These are phyloP conservation scores for Aciculoconidium aculeatum DNA, from an alignment of 805 yeast species.

Conservation along the genomic window DNA sequence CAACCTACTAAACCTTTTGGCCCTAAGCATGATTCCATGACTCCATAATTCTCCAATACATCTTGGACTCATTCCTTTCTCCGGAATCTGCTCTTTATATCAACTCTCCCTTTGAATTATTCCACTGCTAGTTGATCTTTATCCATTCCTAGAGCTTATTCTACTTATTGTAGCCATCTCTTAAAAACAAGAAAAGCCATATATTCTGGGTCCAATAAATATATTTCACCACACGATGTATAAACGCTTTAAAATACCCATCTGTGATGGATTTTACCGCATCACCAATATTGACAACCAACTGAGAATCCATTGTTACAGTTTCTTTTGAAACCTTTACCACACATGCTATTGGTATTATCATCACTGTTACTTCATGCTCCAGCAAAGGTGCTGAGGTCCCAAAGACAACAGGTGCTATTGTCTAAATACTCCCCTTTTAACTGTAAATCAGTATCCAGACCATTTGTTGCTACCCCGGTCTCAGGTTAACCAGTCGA, in stretches of 20 bases:
- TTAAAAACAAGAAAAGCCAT: slow-evolving; percentile 32
- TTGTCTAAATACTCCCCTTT: too few species aligned
- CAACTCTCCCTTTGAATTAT: slow-evolving; percentile 15
- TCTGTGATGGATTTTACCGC: slow-evolving; percentile 39
- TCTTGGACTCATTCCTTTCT: slow-evolving; percentile 11
- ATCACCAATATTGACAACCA: slow-evolving; percentile 39
- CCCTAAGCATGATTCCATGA: slow-evolving; percentile 21
- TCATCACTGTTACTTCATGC: too few species aligned
- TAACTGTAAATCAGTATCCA: too few species aligned
- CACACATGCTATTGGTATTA: too few species aligned
- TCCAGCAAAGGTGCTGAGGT: too few species aligned
- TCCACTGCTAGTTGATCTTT: slow-evolving; percentile 37
- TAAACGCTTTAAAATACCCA: slow-evolving; percentile 40
- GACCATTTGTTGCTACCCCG: too few species aligned
- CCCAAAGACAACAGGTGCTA: too few species aligned
- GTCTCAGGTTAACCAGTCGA: too few species aligned
- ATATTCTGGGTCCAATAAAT: slow-evolving; percentile 38
- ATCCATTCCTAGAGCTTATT: slow-evolving; percentile 27
- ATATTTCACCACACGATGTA: slow-evolving; percentile 45
- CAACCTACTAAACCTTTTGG: too few species aligned
- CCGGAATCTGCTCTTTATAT: slow-evolving; percentile 16
- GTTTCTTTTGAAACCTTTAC: too few species aligned
- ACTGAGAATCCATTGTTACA: too few species aligned
- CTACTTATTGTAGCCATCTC: slow-evolving; percentile 22
- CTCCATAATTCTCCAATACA: slow-evolving; percentile 17